Evolutionary conservation across 306 rosid genomes (phyloP).

Genomic region (Oxytropis ochrocephala): DNA sequence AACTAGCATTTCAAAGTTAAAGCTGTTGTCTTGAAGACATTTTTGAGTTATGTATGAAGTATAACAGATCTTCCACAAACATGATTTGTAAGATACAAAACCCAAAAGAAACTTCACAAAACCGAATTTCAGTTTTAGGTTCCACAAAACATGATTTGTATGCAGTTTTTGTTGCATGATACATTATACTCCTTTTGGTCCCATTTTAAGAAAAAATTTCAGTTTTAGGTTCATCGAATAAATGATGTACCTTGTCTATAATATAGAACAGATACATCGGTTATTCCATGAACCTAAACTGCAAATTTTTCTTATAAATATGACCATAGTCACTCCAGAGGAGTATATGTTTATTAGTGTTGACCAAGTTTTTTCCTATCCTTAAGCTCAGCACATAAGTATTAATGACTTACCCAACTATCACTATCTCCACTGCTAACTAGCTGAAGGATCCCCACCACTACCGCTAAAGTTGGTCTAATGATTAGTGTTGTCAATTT

Average conservation of each 20-base stretch:
- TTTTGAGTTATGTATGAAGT: not conserved
- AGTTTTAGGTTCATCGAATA: too few relatives aligned
- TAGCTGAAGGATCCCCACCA: not conserved
- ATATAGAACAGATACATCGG: too few relatives aligned
- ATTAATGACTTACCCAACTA: not conserved
- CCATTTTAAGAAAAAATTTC: too few relatives aligned
- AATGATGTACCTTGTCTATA: not conserved
- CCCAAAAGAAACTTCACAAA: not conserved
- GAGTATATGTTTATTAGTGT: not conserved
- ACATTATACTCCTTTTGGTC: not conserved
- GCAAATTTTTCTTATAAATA: too few relatives aligned
- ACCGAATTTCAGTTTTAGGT: too few relatives aligned
- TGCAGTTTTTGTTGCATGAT: slow-evolving; percentile 5
- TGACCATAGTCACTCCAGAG: too few relatives aligned
- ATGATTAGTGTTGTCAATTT: not conserved
- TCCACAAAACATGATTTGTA: not conserved
- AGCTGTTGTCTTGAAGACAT: not conserved
- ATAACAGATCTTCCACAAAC: not conserved
- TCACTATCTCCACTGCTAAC: not conserved
- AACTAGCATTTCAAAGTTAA: not conserved
- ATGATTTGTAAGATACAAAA: not conserved
- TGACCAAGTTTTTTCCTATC: not conserved
- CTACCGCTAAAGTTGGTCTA: not conserved
- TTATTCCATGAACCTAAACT: too few relatives aligned
- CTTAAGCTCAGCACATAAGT: not conserved